A percentile compares a stretch with the other conserved stretches of the same genome.
Evolutionary conservation across 345 rosid species (phyloP).

Genomic region (Schrenkiella parvula): DNA sequence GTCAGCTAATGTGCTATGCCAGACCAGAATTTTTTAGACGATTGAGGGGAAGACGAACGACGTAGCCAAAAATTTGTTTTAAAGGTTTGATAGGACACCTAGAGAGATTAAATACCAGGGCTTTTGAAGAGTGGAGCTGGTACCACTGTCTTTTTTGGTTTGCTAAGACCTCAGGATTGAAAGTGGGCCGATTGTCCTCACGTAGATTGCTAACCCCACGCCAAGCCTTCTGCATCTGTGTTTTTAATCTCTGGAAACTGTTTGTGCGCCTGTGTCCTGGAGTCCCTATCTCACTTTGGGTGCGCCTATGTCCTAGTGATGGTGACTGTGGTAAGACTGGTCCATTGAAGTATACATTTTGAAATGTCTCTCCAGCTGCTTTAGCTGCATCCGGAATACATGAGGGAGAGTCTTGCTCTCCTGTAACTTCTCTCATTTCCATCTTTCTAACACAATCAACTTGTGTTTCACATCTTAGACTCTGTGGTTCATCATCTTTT

Average conservation of each 20-base stretch:
- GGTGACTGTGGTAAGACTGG: constrained; percentile 34
- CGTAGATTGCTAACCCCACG: constrained; percentile 56
- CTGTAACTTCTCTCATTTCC: constrained; percentile 50
- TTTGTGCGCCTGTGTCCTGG: constrained; percentile 46
- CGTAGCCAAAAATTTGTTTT: constrained; percentile 1
- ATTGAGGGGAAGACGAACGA: constrained; percentile 4
- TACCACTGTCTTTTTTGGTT: constrained; percentile 98
- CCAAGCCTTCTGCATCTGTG: constrained; percentile 88
- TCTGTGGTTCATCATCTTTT: constrained; percentile 19
- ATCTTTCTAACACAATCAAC: constrained; percentile 37
- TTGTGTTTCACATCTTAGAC: constrained; percentile 4
- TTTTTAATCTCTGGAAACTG: constrained; percentile 68
- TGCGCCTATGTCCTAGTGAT: constrained; percentile 51
- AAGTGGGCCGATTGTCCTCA: constrained; percentile 48
- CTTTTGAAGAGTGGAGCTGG: constrained; percentile 80
- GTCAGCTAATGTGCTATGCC: constrained; percentile 6
- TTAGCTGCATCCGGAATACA: constrained; percentile 9
- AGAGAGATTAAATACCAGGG: constrained; percentile 51
- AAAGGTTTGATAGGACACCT: constrained; percentile 7
- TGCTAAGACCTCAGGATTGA: constrained; percentile 94
- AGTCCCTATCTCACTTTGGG: constrained; percentile 54
- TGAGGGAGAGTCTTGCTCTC: constrained; percentile 36
- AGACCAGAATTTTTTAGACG: not conserved
- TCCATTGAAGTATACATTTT: constrained; percentile 31
- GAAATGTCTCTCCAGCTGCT: constrained; percentile 29